Evolutionary conservation across 768 basidiomycete genomes (phyloP).

Genomic region (Arthromyces matolae): DNA sequence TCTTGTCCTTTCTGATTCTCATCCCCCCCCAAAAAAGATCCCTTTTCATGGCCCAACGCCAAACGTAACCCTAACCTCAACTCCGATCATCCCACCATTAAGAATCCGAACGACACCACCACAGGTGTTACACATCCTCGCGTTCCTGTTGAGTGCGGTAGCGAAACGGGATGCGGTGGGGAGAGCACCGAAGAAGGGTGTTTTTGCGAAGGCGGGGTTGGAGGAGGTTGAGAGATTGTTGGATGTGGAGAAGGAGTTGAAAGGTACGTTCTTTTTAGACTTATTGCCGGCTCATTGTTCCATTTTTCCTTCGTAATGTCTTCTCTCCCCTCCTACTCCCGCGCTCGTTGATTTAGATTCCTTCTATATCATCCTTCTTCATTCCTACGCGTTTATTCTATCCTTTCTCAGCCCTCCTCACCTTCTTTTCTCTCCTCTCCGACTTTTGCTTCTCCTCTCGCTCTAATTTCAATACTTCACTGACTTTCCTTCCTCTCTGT

Average conservation of each 20-base stretch:
- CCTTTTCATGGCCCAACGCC: too few species aligned
- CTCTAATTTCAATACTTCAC: too few species aligned
- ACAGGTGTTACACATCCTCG: conserved; percentile 56
- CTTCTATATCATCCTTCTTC: neutral
- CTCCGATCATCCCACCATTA: conserved; percentile 33
- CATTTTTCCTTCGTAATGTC: too few species aligned
- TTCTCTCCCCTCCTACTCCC: too few species aligned
- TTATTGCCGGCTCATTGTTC: neutral
- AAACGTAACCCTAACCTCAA: neutral
- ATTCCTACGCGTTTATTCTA: neutral
- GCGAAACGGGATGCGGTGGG: conserved; percentile 74
- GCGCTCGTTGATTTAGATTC: too few species aligned
- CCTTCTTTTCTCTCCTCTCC: too few species aligned
- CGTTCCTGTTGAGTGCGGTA: conserved; percentile 61
- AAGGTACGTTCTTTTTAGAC: conserved; percentile 24
- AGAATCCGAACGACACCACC: conserved; percentile 65
- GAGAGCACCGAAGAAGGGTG: conserved; percentile 65
- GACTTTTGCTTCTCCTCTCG: too few species aligned
- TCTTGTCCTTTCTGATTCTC: conserved; percentile 19
- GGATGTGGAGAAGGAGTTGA: conserved; percentile 25
- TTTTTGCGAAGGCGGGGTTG: conserved; percentile 66
- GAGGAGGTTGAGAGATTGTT: too few species aligned
- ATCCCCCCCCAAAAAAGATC: conserved; percentile 27
- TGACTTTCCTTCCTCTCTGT: too few species aligned
- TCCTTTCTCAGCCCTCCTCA: too few species aligned